These are phyloP conservation scores for Lactifluus volemus DNA, from an alignment of 768 basidiomycete genomes.

Conservation along the genomic window DNA sequence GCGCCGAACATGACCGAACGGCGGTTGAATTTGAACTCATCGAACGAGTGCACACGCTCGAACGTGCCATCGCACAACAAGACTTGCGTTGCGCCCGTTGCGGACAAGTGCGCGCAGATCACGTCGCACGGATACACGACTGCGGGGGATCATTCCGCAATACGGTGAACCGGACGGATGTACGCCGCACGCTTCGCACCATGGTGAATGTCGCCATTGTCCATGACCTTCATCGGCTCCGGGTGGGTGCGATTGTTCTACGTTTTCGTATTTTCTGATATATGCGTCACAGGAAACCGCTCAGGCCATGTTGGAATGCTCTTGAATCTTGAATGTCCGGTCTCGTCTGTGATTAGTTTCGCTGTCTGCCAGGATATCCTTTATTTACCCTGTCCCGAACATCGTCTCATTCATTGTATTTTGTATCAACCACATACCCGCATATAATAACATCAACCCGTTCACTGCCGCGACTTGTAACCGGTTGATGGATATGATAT, in stretches of 20 bases:
- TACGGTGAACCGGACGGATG: conserved; percentile 64
- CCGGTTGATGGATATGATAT: not conserved
- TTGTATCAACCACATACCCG: not conserved
- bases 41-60: conserved; percentile 58
- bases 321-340: not conserved
- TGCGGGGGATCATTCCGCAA: conserved; percentile 83
- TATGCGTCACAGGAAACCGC: conserved; percentile 10
- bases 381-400: not conserved
- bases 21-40: conserved; percentile 84
- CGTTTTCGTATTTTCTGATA: not conserved
- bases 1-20: conserved; percentile 80
- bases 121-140: conserved; percentile 72
- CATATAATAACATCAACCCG: not conserved
- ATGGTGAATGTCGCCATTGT: conserved; percentile 76
- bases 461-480: not conserved
- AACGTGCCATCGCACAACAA: conserved; percentile 75
- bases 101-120: conserved; percentile 84
- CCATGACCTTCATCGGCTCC: conserved; percentile 59
- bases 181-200: conserved; percentile 63
- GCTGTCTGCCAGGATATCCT: not conserved
- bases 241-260: conserved; percentile 35
- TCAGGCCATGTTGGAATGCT: conserved; percentile 12
- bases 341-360: too few species aligned
- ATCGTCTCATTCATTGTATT: not conserved
- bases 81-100: conserved; percentile 87